phyloP scores from a whole-genome alignment of 768 basidiomycete genomes.

The Pleurotus citrinopileatus region DNA sequence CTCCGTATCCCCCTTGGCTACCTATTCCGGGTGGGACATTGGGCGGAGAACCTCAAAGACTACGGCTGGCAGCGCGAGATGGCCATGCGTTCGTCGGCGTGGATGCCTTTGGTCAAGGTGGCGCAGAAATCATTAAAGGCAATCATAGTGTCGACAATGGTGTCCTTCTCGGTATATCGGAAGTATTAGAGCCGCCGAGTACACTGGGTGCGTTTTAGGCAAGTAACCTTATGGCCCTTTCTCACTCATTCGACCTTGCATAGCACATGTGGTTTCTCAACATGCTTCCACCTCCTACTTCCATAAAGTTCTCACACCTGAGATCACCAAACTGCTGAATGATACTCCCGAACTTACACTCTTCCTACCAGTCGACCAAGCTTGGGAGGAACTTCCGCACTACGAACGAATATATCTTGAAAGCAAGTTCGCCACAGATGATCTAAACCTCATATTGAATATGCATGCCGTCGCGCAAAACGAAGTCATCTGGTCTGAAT shows the following conservation, averaged over 20 bases:
- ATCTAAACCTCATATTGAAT: conserved; percentile 73
- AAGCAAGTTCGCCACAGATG: conserved; percentile 81
- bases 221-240: conserved; percentile 2
- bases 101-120: conserved; percentile 78
- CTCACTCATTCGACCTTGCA: conserved; percentile 9
- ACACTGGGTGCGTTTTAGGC: conserved; percentile 57
- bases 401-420: conserved; percentile 87
- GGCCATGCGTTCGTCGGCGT: conserved; percentile 60
- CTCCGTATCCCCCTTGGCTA: conserved; percentile 82
- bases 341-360: conserved; percentile 74
- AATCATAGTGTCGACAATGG: conserved; percentile 68
- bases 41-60: conserved; percentile 75
- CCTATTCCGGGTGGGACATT: conserved; percentile 81
- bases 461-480: conserved; percentile 68
- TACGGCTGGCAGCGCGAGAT: conserved; percentile 58
- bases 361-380: conserved; percentile 84
- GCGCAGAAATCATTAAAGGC: conserved; percentile 60
- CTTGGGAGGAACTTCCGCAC: conserved; percentile 74
- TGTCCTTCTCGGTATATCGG: conserved; percentile 67
- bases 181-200: conserved; percentile 71
- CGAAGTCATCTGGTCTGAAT: conserved; percentile 65
- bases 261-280: conserved; percentile 60
- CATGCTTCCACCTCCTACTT: conserved; percentile 72
- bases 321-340: conserved; percentile 56
- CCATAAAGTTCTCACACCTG: conserved; percentile 62